Evolutionary conservation across 164 flowering plant species (phyloP).

Genomic region (Santalum album): DNA sequence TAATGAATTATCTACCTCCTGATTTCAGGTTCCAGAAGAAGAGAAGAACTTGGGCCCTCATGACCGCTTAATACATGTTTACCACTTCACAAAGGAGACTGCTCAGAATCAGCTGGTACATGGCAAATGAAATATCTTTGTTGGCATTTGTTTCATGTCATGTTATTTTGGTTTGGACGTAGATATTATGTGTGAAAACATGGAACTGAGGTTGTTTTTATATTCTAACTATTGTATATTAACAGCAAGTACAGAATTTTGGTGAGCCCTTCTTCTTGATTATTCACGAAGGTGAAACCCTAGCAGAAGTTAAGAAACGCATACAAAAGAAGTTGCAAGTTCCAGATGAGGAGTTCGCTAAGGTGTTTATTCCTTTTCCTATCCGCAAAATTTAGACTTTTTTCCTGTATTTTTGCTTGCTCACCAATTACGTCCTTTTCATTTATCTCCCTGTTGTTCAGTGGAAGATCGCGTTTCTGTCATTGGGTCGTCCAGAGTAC

Average conservation of each 20-base stretch:
- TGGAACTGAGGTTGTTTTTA: not conserved
- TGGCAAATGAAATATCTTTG: not conserved
- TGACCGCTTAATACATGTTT: constrained; percentile 89
- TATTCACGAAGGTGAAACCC: constrained; percentile 86
- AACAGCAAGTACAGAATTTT: constrained; percentile 91
- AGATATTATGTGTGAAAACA: not conserved
- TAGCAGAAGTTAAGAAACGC: constrained; percentile 77
- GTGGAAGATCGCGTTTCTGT: constrained; percentile 93
- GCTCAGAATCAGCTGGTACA: constrained; percentile 83
- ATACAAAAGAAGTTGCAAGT: constrained; percentile 89
- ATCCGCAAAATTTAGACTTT: not conserved
- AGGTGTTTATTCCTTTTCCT: constrained; percentile 34
- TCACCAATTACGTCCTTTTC: not conserved
- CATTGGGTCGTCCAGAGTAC: constrained; percentile 83
- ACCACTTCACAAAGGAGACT: constrained; percentile 83
- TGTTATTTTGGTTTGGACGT: not conserved
- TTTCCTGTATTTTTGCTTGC: not conserved
- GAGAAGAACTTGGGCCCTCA: constrained; percentile 89
- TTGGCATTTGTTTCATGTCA: not conserved
- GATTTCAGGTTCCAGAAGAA: constrained; percentile 85
- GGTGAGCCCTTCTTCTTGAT: constrained; percentile 97
- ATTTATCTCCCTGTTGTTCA: constrained; percentile 14
- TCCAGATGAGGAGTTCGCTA: constrained; percentile 82
- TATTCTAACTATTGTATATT: constrained; percentile 1
- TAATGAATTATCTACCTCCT: constrained; percentile 4